Percentiles rank a stretch among this genome's conserved stretches.
Evolutionary conservation across 805 yeast species (phyloP).

Genomic region (Candida alai): DNA sequence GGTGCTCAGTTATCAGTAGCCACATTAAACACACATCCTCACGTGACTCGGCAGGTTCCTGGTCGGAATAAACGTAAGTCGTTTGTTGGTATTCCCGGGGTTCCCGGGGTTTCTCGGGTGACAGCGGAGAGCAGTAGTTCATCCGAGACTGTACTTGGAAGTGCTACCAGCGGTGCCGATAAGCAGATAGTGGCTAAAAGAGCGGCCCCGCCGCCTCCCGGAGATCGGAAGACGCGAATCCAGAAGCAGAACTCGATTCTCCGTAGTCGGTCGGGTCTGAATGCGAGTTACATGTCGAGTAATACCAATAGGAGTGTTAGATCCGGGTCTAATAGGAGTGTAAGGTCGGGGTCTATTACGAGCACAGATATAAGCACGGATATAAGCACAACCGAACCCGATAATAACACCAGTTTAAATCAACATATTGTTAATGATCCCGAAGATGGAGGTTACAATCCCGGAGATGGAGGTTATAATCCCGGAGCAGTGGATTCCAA

Average conservation of each 20-base stretch:
- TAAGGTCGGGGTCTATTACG: no score
- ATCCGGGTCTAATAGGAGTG: not conserved
- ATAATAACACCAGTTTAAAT: no score
- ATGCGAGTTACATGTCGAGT: not conserved
- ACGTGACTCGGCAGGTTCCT: no score
- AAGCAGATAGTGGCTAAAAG: constrained; percentile 60
- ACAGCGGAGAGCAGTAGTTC: constrained; percentile 7
- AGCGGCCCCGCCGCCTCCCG: constrained; percentile 70
- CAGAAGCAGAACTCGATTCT: constrained; percentile 10
- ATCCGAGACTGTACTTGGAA: not conserved
- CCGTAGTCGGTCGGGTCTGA: constrained; percentile 5
- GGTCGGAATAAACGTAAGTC: no score
- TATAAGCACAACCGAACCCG: no score
- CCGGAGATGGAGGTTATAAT: no score
- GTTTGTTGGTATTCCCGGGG: no score
- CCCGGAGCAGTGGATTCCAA: not conserved
- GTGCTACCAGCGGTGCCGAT: constrained; percentile 1
- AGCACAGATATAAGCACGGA: not conserved
- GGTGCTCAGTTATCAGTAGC: constrained; percentile 1
- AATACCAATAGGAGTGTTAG: not conserved
- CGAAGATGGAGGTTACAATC: no score
- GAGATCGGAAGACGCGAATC: constrained; percentile 9
- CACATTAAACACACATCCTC: no score
- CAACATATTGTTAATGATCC: no score
- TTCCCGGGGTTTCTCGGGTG: no score